phyloP scores from a whole-genome alignment of 352 stramenopile species.

The Globisporangium nodosum region DNA sequence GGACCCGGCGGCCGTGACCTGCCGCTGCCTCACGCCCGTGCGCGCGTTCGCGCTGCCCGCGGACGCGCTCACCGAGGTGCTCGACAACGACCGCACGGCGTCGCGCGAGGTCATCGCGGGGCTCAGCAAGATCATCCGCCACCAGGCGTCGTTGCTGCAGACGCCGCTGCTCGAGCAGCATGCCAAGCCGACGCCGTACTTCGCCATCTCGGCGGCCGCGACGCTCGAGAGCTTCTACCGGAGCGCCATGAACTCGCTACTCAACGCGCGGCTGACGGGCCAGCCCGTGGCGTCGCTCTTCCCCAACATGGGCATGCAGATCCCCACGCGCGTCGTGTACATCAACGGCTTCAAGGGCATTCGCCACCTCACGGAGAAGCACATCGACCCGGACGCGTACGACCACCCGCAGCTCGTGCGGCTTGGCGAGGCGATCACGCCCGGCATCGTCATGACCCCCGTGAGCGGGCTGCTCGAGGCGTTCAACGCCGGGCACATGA shows the following conservation, averaged over 20 bases:
- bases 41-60: conserved; percentile 68
- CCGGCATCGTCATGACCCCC: conserved; percentile 92
- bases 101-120: conserved; percentile 84
- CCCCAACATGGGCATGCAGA: conserved; percentile 93
- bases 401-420: conserved; percentile 77
- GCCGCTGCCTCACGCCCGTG: conserved; percentile 78
- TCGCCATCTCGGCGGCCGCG: conserved; percentile 88
- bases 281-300: conserved; percentile 81
- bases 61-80: conserved; percentile 59
- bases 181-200: conserved; percentile 86
- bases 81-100: conserved; percentile 57
- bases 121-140: conserved; percentile 85
- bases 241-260: conserved; percentile 88
- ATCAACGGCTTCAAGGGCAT: conserved; percentile 93
- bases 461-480: conserved; percentile 90
- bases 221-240: conserved; percentile 92
- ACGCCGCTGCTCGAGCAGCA: conserved; percentile 90
- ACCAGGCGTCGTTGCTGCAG: conserved; percentile 76
- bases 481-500: conserved; percentile 92
- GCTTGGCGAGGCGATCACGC: conserved; percentile 74
- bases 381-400: conserved; percentile 79
- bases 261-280: conserved; percentile 85
- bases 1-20: conserved; percentile 72
- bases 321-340: conserved; percentile 90
- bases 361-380: conserved; percentile 79